Evolutionary conservation across 805 yeast species (phyloP).

Genomic region (Naumovozyma castellii): DNA sequence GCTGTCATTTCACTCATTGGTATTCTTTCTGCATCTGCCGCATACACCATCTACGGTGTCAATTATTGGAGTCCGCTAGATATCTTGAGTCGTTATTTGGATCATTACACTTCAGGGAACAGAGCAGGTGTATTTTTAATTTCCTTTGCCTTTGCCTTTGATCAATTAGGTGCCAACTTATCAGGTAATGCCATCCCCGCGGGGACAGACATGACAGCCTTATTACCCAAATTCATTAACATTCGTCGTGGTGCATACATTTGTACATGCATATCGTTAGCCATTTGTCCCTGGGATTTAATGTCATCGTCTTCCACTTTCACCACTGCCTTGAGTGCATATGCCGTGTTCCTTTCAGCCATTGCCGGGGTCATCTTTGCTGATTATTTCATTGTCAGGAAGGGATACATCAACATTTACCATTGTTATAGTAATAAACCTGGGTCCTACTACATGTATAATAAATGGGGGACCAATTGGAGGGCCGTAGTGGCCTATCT

Average conservation of each 20-base stretch:
- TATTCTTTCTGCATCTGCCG: slow-evolving; percentile 73
- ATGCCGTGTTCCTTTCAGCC: slow-evolving; percentile 72
- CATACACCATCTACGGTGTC: slow-evolving; percentile 54
- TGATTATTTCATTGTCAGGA: slow-evolving; percentile 64
- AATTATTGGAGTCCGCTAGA: slow-evolving; percentile 82
- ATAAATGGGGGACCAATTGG: slow-evolving; percentile 64
- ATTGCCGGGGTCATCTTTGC: slow-evolving; percentile 69
- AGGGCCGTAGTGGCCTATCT: slow-evolving; percentile 74
- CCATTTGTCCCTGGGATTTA: slow-evolving; percentile 79
- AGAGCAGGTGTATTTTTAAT: slow-evolving; percentile 76
- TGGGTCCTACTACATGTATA: slow-evolving; percentile 48
- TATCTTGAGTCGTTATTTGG: slow-evolving; percentile 56
- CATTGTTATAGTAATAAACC: slow-evolving; percentile 51
- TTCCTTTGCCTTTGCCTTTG: slow-evolving; percentile 59
- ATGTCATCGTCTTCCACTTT: slow-evolving; percentile 60
- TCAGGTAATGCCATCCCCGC: slow-evolving; percentile 64
- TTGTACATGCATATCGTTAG: slow-evolving; percentile 61
- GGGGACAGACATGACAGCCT: slow-evolving; percentile 63
- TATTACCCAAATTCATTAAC: slow-evolving; percentile 53
- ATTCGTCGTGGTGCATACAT: slow-evolving; percentile 76
- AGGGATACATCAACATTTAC: slow-evolving; percentile 55
- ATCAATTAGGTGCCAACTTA: slow-evolving; percentile 71
- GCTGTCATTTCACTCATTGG: slow-evolving; percentile 79
- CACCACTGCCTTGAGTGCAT: slow-evolving; percentile 72
- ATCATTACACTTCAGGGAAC: slow-evolving; percentile 42